A percentile compares a stretch with the other conserved stretches of the same genome.
phyloP scores from a whole-genome alignment of 176 grass and related monocot genomes.

The Aegilops bicornis region DNA sequence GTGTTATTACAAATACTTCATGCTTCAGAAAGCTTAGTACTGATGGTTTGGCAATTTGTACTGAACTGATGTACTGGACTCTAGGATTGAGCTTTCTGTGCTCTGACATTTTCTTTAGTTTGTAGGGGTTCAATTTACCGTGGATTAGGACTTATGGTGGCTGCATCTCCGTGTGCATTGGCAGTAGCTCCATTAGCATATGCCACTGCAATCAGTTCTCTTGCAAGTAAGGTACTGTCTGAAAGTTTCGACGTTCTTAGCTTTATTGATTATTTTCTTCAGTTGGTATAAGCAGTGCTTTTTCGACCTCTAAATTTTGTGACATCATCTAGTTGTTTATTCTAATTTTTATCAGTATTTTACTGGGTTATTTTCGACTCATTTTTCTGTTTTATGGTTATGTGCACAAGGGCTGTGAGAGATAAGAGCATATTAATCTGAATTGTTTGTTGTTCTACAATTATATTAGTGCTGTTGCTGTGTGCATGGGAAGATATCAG shows the following conservation, averaged over 20 bases:
- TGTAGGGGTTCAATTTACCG: constrained; percentile 97
- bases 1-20: constrained; percentile 5
- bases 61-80: constrained; percentile 9
- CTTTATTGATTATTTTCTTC: not conserved
- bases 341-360: not conserved
- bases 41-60: constrained; percentile 11
- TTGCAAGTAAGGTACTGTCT: constrained; percentile 87
- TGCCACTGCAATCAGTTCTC: constrained; percentile 95
- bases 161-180: constrained; percentile 95
- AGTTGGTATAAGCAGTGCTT: not conserved
- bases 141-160: constrained; percentile 96
- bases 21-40: not conserved
- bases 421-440: not conserved
- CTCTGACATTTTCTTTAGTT: constrained; percentile 68
- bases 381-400: not conserved
- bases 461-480: not conserved
- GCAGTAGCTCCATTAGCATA: constrained; percentile 98
- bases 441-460: constrained; percentile 10
- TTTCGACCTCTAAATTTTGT: not conserved
- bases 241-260: not conserved
- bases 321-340: constrained; percentile 2
- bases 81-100: constrained; percentile 11
- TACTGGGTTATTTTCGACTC: not conserved
- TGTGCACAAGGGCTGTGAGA: not conserved
- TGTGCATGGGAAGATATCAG: not conserved